A percentile compares a stretch with the other conserved stretches of the same genome.
These are phyloP conservation scores for Pestalotiopsis sp. DNA, from an alignment of 2,329 filamentous ascomycete genomes.

Conservation along the genomic window DNA sequence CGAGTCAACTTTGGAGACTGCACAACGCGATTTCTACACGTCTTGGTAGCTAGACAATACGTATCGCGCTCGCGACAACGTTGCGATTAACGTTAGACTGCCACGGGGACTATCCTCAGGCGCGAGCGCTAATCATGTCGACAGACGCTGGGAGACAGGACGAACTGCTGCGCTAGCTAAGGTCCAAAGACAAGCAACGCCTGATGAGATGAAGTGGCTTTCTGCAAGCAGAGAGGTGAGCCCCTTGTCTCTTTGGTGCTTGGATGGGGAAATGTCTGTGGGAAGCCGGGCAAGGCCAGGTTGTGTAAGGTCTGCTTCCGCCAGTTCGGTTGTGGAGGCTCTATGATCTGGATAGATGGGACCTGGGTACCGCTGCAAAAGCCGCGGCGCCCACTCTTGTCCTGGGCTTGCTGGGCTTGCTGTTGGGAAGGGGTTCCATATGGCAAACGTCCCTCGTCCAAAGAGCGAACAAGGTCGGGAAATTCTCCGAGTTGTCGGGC, in stretches of 20 bases:
- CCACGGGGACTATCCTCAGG: background rate
- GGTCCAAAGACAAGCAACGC: background rate
- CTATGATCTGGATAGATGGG: background rate
- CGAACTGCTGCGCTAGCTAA: background rate
- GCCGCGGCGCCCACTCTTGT: background rate
- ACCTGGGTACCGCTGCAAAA: conserved; percentile 9
- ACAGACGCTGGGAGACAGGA: background rate
- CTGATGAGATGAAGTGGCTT: background rate
- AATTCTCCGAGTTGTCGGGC: conserved; percentile 13
- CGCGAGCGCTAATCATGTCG: background rate
- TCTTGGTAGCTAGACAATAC: background rate
- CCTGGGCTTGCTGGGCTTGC: background rate
- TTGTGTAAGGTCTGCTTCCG: background rate
- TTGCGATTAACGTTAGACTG: background rate
- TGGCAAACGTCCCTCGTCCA: conserved; percentile 1
- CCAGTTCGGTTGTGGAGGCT: background rate
- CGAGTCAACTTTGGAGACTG: background rate
- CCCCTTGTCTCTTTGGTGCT: background rate
- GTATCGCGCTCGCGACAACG: background rate
- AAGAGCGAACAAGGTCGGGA: conserved; percentile 9
- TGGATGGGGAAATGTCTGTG: background rate
- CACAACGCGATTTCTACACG: no score
- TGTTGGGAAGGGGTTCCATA: background rate
- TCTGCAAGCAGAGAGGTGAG: background rate
- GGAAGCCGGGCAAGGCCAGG: background rate